Base-by-base conservation (phyloP, 2,329 filamentous ascomycete species). In the Aureobasidium namibiae region DNA sequence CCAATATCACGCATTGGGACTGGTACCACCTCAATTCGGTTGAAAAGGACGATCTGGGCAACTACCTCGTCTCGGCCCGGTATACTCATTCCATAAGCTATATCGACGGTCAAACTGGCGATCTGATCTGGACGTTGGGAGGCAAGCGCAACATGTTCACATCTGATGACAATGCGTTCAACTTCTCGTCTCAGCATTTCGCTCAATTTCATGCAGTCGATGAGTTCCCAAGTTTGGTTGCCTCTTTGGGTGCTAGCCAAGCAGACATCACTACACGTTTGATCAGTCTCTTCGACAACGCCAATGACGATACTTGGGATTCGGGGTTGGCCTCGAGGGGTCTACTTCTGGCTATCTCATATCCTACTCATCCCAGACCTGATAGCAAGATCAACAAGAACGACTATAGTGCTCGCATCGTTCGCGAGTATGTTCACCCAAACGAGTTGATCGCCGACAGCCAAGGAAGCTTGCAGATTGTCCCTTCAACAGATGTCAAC, bases 11-110 rank as follows among this genome's bases (percentile, higher is more conserved):
- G 33, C 68, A 69, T 49, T 81, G 74, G 69, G 80, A 82, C 63
- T 81, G 74, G 68, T 80, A 79, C 66, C 80, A 82, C 66, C 76
- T 83, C 68, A 82, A 83, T 69, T 79, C 78, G 39, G 70, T 83
- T 29, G 78, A 81, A 64, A 81, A 82, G 65, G 76, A 77, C 54
- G 63, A 67, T 0, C 62, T 73, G 0, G 79, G 80, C 4, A 78
- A 83, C 64, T 84, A 80, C 60, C 67, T 84, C 13, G 72, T 84
- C 33, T 83, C 80, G 0, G 73, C 76, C 1, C 76, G 80, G 1
- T 74, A 82, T 64, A 72, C 75, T 52, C 75, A 75, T 64, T 73
- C 75, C 16, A 70, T 83, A 11, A 71, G 72, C 36, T 76, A 75
- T 56, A 75, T 84, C 63, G 75, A 77, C 60, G 71, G 73, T 16